These are phyloP conservation scores for Ophiostoma quercus DNA, from an alignment of 2,329 filamentous ascomycete genomes.

Conservation along the genomic window DNA sequence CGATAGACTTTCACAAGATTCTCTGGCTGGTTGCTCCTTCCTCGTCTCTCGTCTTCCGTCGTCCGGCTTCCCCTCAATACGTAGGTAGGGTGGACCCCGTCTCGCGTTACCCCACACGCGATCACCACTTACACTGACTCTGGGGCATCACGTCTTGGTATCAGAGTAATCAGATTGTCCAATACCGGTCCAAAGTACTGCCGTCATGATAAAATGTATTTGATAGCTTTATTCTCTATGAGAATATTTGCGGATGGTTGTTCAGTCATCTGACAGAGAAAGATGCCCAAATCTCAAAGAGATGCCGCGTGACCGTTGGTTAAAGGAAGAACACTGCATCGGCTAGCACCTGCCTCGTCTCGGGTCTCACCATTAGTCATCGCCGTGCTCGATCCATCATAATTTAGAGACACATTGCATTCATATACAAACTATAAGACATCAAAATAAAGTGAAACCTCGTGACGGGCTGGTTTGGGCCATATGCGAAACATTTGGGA, in stretches of 20 bases:
- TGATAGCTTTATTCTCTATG: not conserved
- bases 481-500: not conserved
- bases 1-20: not conserved
- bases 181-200: not conserved
- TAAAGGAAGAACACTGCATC: not conserved
- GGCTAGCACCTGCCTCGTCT: not conserved
- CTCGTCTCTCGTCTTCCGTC: not conserved
- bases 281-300: not conserved
- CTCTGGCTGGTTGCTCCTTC: not conserved
- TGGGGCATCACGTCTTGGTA: not conserved
- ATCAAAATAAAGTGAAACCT: not conserved
- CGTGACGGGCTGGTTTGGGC: not conserved
- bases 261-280: conserved; percentile 17
- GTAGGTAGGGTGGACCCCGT: not conserved
- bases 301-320: not conserved
- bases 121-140: not conserved
- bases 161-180: not conserved
- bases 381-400: not conserved
- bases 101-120: not conserved
- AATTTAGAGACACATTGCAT: not conserved
- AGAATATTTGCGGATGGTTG: not conserved
- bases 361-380: not conserved
- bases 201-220: not conserved
- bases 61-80: not conserved
- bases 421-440: not conserved